Percentiles rank a stretch among this genome's conserved stretches.
phyloP scores from a whole-genome alignment of 192 early-diverging fungal genomes.

The Umbelopsis vinacea region DNA sequence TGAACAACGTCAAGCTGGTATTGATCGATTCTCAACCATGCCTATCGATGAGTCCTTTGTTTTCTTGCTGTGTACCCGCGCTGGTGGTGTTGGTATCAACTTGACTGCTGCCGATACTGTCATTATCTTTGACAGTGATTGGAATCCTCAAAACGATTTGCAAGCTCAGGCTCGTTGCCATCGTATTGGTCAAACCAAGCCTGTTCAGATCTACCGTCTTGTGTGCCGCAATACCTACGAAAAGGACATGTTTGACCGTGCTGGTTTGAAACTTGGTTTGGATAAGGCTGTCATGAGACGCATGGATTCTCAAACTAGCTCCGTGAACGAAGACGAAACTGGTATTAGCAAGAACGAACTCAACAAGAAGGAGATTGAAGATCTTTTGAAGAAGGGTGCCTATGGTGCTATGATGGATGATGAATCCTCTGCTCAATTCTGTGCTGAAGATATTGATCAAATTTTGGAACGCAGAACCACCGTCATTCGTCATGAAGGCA shows the following conservation, averaged over 20 bases:
- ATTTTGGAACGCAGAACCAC: slow-evolving; percentile 79
- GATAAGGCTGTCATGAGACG: slow-evolving; percentile 80
- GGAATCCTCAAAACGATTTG: slow-evolving; percentile 91
- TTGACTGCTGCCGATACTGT: slow-evolving; percentile 86
- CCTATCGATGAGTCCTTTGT: slow-evolving; percentile 79
- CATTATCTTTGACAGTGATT: slow-evolving; percentile 88
- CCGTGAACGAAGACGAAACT: slow-evolving; percentile 50
- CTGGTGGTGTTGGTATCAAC: slow-evolving; percentile 90
- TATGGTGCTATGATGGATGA: slow-evolving; percentile 89
- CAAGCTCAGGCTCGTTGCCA: slow-evolving; percentile 85
- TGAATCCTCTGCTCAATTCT: slow-evolving; percentile 73
- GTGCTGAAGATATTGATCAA: slow-evolving; percentile 88
- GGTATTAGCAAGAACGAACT: slow-evolving; percentile 57
- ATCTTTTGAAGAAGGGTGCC: slow-evolving; percentile 86
- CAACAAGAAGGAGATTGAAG: slow-evolving; percentile 80
- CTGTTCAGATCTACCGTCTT: slow-evolving; percentile 76
- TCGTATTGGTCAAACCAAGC: slow-evolving; percentile 88
- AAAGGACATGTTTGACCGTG: slow-evolving; percentile 89
- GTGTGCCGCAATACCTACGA: slow-evolving; percentile 86
- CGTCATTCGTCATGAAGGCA: slow-evolving; percentile 76
- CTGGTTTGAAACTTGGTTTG: slow-evolving; percentile 84
- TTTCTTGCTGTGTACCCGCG: slow-evolving; percentile 84
- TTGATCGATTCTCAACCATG: slow-evolving; percentile 77
- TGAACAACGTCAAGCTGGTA: slow-evolving; percentile 81
- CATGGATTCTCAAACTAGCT: slow-evolving; percentile 60